phyloP scores from a whole-genome alignment of 371 early-diverging fungal genomes.

The Mortierella sp. region DNA sequence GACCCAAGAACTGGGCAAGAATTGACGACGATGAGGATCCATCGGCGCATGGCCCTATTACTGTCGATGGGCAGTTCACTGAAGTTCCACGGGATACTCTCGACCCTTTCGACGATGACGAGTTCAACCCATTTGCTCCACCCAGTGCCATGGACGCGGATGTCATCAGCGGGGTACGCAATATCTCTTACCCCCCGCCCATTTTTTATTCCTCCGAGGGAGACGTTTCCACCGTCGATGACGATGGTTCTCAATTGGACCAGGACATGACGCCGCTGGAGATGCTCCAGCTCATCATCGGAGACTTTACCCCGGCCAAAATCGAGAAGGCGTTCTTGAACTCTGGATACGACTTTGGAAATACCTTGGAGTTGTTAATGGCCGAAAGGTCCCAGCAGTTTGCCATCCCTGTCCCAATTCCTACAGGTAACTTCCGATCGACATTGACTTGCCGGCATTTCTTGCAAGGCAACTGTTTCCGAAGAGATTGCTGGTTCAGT shows the following conservation, averaged over 20 bases:
- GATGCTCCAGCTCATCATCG: conserved; percentile 68
- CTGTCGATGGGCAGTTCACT: conserved; percentile 4
- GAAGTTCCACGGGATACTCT: conserved; percentile 24
- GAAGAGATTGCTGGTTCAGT: conserved; percentile 87
- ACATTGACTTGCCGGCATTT: conserved; percentile 82
- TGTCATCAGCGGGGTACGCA: conserved; percentile 34
- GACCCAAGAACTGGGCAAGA: conserved; percentile 36
- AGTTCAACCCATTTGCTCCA: conserved; percentile 58
- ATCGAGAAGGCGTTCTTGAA: conserved; percentile 61
- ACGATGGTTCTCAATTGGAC: conserved; percentile 21
- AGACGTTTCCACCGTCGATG: not conserved
- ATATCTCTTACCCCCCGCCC: conserved; percentile 39
- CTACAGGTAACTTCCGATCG: conserved; percentile 48
- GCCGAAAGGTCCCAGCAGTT: conserved; percentile 16
- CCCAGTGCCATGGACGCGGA: conserved; percentile 48
- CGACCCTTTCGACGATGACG: conserved; percentile 56
- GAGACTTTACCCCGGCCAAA: conserved; percentile 63
- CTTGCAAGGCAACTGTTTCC: conserved; percentile 80
- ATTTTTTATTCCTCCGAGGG: conserved; percentile 40
- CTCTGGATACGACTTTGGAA: conserved; percentile 69
- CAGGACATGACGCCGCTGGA: conserved; percentile 71
- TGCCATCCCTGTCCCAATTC: conserved; percentile 15
- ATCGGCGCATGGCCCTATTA: not conserved
- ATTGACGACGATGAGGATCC: conserved; percentile 51
- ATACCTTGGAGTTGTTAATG: conserved; percentile 29